These are phyloP conservation scores for Barnettozyma botsteinii DNA, from an alignment of 805 yeast species.

Conservation along the genomic window DNA sequence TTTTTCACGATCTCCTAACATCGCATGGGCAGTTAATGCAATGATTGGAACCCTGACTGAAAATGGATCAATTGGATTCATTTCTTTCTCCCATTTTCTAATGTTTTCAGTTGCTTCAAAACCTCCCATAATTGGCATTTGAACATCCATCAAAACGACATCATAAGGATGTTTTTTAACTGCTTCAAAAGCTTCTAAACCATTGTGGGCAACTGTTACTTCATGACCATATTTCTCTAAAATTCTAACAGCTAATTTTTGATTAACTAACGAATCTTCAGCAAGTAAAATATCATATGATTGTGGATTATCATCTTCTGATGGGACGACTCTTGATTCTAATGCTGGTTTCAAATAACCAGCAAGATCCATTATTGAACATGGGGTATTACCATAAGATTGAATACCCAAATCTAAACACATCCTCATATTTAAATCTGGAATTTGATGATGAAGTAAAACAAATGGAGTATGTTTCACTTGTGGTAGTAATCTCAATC, in stretches of 20 bases:
- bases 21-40: conserved; percentile 89
- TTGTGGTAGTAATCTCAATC: conserved; percentile 62
- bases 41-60: conserved; percentile 80
- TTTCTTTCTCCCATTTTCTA: conserved; percentile 80
- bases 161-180: conserved; percentile 63
- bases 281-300: conserved; percentile 73
- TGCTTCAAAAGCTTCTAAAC: conserved; percentile 75
- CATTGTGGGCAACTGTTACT: conserved; percentile 83
- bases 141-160: conserved; percentile 89
- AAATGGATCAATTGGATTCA: conserved; percentile 65
- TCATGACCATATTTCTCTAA: conserved; percentile 81
- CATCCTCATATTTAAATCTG: conserved; percentile 71
- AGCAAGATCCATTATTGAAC: conserved; percentile 73
- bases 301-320: conserved; percentile 70
- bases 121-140: conserved; percentile 95
- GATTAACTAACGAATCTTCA: conserved; percentile 83
- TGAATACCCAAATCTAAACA: conserved; percentile 84
- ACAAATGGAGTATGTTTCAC: conserved; percentile 83
- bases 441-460: conserved; percentile 67
- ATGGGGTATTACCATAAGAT: conserved; percentile 84
- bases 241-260: conserved; percentile 79
- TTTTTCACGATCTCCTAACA: conserved; percentile 63
- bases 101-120: conserved; percentile 85
- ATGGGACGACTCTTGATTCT: conserved; percentile 75
- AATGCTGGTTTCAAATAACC: conserved; percentile 79